phyloP scores from a whole-genome alignment of 495 filamentous ascomycete genomes.

The Niebla homalea region DNA sequence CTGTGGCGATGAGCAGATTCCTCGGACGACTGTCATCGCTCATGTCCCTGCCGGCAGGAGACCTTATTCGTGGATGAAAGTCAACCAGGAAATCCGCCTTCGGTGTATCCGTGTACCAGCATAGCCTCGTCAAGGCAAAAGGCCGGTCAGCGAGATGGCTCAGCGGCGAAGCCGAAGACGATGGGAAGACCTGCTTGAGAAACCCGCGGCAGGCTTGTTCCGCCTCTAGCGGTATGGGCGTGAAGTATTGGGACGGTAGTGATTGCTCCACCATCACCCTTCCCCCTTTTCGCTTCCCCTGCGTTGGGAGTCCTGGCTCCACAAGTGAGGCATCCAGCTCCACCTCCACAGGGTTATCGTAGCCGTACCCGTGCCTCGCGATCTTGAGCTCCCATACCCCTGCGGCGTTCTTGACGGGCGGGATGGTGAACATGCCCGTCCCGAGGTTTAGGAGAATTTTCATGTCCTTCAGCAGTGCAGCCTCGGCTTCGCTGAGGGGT shows the following conservation, averaged over 20 bases:
- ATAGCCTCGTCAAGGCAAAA: slow-evolving; percentile 60
- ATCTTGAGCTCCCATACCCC: slow-evolving; percentile 58
- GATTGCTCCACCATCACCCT: not conserved
- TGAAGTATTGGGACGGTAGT: not conserved
- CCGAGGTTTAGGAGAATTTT: slow-evolving; percentile 70
- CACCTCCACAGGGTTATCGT: slow-evolving; percentile 49
- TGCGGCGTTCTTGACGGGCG: slow-evolving; percentile 35
- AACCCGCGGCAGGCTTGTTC: not conserved
- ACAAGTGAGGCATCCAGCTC: slow-evolving; percentile 18
- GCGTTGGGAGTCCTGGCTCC: not conserved
- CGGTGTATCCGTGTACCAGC: slow-evolving; percentile 83
- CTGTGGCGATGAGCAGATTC: slow-evolving; percentile 65
- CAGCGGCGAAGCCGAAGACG: slow-evolving; percentile 45
- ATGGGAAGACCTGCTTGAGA: slow-evolving; percentile 19
- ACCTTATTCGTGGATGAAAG: slow-evolving; percentile 43
- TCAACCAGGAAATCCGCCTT: slow-evolving; percentile 69
- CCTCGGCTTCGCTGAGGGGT: slow-evolving; percentile 52
- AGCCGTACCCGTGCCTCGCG: slow-evolving; percentile 72
- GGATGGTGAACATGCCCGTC: slow-evolving; percentile 72
- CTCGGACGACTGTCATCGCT: slow-evolving; percentile 25
- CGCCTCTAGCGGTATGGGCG: slow-evolving; percentile 7
- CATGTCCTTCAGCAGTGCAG: slow-evolving; percentile 44
- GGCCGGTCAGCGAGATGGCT: slow-evolving; percentile 49
- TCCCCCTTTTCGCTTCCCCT: not conserved
- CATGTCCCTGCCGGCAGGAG: no score